phyloP scores from a whole-genome alignment of 2,329 filamentous ascomycete species.

The Monosporascus sp. region DNA sequence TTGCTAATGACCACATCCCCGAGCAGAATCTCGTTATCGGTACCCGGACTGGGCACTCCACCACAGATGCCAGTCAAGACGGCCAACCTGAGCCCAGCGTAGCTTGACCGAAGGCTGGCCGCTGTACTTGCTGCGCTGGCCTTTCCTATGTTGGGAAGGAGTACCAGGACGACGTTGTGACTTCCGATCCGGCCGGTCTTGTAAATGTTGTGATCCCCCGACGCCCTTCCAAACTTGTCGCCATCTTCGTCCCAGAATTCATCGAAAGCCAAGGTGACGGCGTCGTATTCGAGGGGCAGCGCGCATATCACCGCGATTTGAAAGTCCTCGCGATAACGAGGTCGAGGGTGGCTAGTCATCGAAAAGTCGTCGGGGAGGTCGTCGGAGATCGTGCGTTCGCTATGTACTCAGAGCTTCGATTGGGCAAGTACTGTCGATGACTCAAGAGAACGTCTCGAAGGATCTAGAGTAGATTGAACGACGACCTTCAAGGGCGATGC shows the following conservation, averaged over 20 bases:
- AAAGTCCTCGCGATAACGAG: conserved; percentile 9
- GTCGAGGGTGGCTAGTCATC: too few relatives aligned
- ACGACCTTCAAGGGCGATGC: too few relatives aligned
- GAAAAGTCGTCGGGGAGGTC: too few relatives aligned
- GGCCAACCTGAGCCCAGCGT: conserved; percentile 9
- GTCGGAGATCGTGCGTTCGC: too few relatives aligned
- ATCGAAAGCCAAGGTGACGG: conserved; percentile 17
- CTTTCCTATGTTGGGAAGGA: conserved; percentile 23
- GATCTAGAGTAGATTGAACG: too few relatives aligned
- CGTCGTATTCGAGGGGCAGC: conserved; percentile 20
- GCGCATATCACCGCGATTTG: conserved; percentile 27
- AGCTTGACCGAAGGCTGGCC: conserved; percentile 8
- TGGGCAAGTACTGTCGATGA: too few relatives aligned
- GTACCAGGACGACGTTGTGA: conserved; percentile 22
- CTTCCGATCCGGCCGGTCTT: conserved; percentile 18
- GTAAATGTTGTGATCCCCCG: conserved; percentile 23
- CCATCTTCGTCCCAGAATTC: conserved; percentile 16
- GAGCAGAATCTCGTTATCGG: conserved; percentile 12
- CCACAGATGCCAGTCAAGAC: conserved; percentile 16
- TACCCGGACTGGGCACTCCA: conserved; percentile 8
- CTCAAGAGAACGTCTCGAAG: too few relatives aligned
- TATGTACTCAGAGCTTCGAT: too few relatives aligned
- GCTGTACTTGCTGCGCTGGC: conserved; percentile 12
- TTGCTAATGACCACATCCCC: conserved; percentile 24
- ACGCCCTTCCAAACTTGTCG: conserved; percentile 11